Conservation (phyloP, 805 yeast species). For the Saccharomycopsis javanensis region DNA sequence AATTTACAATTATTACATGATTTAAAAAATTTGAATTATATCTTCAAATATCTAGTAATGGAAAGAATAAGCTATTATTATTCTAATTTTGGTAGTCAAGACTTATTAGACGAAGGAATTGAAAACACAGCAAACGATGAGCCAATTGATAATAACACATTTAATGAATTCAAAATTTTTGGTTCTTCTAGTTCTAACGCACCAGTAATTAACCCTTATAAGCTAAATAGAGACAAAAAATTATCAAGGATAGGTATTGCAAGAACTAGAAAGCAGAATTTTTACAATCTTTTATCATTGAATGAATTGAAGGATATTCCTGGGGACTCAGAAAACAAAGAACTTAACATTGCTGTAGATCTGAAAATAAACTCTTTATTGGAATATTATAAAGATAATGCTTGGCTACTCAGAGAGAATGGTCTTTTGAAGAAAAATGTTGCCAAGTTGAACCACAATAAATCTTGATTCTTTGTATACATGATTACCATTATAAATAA, state of each 20-base stretch:
- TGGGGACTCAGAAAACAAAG: constrained; percentile 4
- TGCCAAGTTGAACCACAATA: constrained; percentile 3
- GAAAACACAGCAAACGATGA: background rate
- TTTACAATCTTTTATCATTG: constrained; percentile 70
- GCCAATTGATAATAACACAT: too few relatives aligned
- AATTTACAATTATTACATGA: constrained; percentile 36
- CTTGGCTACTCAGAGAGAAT: background rate
- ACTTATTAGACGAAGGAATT: constrained; percentile 20
- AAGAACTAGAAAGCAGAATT: constrained; percentile 60
- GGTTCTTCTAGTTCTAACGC: background rate
- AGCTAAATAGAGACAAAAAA: constrained; percentile 27
- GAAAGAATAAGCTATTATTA: constrained; percentile 49
- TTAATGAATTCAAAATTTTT: background rate
- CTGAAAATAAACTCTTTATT: background rate
- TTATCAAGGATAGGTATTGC: constrained; percentile 43
- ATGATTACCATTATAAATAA: background rate
- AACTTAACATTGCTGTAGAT: constrained; percentile 1
- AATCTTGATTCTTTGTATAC: background rate
- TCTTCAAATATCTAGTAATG: constrained; percentile 42
- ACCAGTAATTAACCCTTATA: constrained; percentile 26
- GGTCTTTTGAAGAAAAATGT: background rate
- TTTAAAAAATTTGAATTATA: constrained; percentile 19
- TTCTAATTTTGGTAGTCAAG: constrained; percentile 28
- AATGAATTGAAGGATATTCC: constrained; percentile 46
- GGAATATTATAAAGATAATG: background rate